Evolutionary conservation across 83 land plant species (phyloP), one percentile per base, ranked within the genome.

Genomic region (Isoetes engelmannii): DNA sequence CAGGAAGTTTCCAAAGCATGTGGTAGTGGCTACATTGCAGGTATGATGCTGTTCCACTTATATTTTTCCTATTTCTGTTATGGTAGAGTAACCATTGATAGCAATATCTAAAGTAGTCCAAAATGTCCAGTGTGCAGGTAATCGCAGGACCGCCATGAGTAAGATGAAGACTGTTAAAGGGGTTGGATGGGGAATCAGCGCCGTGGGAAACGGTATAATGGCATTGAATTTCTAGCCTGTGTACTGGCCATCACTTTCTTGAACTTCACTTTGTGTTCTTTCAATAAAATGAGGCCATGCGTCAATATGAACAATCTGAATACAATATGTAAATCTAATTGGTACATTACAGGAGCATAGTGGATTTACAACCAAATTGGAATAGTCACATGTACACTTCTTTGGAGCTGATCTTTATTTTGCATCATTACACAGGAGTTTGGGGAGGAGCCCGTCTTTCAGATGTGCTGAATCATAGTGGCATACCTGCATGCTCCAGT

Each of bases 121-220:
- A 61, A 15, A 10, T n/a, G 46, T 70, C 4, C 70, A 95, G 99
- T 95, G 99, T 88, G 99, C 99, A 68, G 99, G 99, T 4, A 95
- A 95, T 50, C 77, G 99, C 54, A 85, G 99, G 77, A 95, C 93
- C 5, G 94, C 88, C 6, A 95, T 95, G 99, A 95, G 97, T 75
- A 71, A 78, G 69, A 74, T 19, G 56, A 74, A 74, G 76, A 81
- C 66, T 66, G 99, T 95, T 63, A 88, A 62, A 75, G 99, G 99
- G n/a, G 97, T 95, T 71, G 97, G 99, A 41, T 95, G 99, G 98
- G 99, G 86, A 71, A 68, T 82, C 67, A 57, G 84, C 71, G 99
- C 99, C 61, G 18, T 95, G 73, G 99, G 97, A 71, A 95, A 86
- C 82, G 99, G 99, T 92, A 42, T 8, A 28, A 28, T 28, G 37